Evolutionary conservation across 2,329 filamentous ascomycete species (phyloP), one percentile per base, ranked within the genome.

Genomic region (Scortechinia acanthostroma): DNA sequence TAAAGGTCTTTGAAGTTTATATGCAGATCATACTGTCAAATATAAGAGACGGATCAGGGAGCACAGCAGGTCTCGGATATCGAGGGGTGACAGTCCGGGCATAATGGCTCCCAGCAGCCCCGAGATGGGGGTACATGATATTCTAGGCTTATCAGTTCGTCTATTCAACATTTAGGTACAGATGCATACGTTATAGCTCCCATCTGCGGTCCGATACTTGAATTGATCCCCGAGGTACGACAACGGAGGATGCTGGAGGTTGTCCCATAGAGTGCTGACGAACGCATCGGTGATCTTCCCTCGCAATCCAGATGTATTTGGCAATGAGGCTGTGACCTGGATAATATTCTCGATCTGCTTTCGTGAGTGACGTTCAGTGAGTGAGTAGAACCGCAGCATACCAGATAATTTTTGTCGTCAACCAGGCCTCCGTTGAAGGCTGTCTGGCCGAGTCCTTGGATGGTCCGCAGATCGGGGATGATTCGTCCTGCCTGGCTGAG

Each of bases 291-390:
- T 15, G 10, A 40, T 13, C 10, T 40, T 19, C 10, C 20, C 20
- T 13, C 35, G 35, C 10, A 19, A 6, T 56, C 45, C 17, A 6
- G 35, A 40, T 10, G 10, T 19, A 6, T 19, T 10, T 19, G 35
- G 35, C 10, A 40, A 19, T 19, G 35, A 40, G 14, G 35, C 35
- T 17, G 35, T 17, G 35, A 40, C 6, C 20, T 6, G 6, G 17
- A 40, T 40, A 6, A 40, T 40, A 6, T 40, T 19, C 17, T 40
- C 35, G 10, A 30, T 30, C 25, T 30, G 25, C n/a, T 10, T 30
- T 30, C 25, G 25, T 10, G n/a, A 30, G n/a, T n/a, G 25, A 30
- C 25, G n/a, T 30, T n/a, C n/a, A n/a, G n/a, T n/a, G n/a, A n/a
- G n/a, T n/a, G n/a, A n/a, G n/a, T n/a, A n/a, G n/a, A n/a, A n/a